A percentile compares a stretch with the other conserved stretches of the same genome.
Evolutionary conservation across 2,329 filamentous ascomycete genomes (phyloP).

Genomic region (Coniochaeta hoffmannii): DNA sequence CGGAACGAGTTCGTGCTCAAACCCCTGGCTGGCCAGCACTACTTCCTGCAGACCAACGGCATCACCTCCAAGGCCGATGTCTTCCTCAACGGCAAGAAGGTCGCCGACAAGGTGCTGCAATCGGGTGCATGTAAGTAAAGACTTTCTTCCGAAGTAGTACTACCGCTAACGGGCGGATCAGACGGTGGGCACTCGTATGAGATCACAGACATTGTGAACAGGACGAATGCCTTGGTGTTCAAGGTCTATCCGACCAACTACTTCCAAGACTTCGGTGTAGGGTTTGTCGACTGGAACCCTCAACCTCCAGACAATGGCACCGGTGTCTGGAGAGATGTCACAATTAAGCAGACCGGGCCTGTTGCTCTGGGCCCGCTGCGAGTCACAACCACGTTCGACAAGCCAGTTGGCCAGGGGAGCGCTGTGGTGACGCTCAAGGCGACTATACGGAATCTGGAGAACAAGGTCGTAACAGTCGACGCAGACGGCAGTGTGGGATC

Average conservation of each 20-base stretch:
- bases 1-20: constrained; percentile 41
- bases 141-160: too few species aligned
- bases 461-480: constrained; percentile 26
- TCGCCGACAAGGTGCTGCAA: constrained; percentile 41
- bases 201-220: constrained; percentile 34
- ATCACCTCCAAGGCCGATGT: constrained; percentile 55
- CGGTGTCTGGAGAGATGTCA: constrained; percentile 53
- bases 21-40: constrained; percentile 29
- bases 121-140: constrained; percentile 39
- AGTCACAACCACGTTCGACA: constrained; percentile 33
- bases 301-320: constrained; percentile 56
- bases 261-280: constrained; percentile 48
- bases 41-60: constrained; percentile 48
- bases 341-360: constrained; percentile 45
- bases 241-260: constrained; percentile 52
- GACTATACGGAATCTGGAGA: constrained; percentile 31
- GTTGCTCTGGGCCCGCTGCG: constrained; percentile 37
- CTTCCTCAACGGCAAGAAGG: constrained; percentile 46
- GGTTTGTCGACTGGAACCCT: constrained; percentile 57
- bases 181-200: constrained; percentile 48
- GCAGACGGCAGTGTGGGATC: constrained; percentile 15
- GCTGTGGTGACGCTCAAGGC: constrained; percentile 31
- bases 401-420: constrained; percentile 17
- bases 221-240: constrained; percentile 44
- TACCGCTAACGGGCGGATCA: too few species aligned